These are phyloP conservation scores for Lasiodiplodia theobromae DNA, from an alignment of 2,329 filamentous ascomycete species.

Conservation along the genomic window DNA sequence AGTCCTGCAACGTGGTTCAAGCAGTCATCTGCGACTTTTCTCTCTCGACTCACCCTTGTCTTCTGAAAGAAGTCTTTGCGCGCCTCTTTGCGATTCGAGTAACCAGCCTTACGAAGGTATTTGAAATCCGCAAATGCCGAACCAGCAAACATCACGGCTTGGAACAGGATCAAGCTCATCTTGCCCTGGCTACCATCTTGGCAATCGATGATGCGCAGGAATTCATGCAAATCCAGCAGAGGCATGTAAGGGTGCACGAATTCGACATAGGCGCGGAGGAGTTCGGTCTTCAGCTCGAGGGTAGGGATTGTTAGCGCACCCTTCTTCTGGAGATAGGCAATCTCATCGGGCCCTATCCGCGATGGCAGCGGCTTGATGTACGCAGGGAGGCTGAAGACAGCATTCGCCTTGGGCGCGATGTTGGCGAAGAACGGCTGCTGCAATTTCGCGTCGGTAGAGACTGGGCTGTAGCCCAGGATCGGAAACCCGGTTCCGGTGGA, in stretches of 20 bases:
- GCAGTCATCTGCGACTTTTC: constrained; percentile 2
- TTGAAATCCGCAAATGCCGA: constrained; percentile 87
- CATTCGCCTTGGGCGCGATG: constrained; percentile 53
- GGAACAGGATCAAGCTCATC: constrained; percentile 86
- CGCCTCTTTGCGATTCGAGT: constrained; percentile 77
- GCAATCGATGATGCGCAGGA: constrained; percentile 66
- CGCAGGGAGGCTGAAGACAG: constrained; percentile 59
- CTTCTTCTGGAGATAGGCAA: constrained; percentile 82
- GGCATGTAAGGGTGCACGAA: constrained; percentile 97
- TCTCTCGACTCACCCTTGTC: constrained; percentile 69
- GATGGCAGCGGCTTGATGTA: constrained; percentile 83
- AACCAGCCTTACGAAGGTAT: constrained; percentile 78
- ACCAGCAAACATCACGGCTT: constrained; percentile 93
- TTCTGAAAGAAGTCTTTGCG: constrained; percentile 89
- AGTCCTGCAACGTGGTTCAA: neutral
- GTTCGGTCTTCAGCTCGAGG: constrained; percentile 74
- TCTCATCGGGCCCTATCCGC: constrained; percentile 80
- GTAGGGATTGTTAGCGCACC: constrained; percentile 81
- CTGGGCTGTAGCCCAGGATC: constrained; percentile 47
- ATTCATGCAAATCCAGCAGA: constrained; percentile 72
- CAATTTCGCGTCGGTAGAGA: constrained; percentile 38
- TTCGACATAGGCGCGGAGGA: constrained; percentile 83
- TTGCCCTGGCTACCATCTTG: constrained; percentile 73
- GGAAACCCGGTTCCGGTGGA: constrained; percentile 15
- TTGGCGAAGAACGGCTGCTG: constrained; percentile 51